Evolutionary conservation across 1,284 basidiomycete species (phyloP).

Genomic region (Peniophora sp.): DNA sequence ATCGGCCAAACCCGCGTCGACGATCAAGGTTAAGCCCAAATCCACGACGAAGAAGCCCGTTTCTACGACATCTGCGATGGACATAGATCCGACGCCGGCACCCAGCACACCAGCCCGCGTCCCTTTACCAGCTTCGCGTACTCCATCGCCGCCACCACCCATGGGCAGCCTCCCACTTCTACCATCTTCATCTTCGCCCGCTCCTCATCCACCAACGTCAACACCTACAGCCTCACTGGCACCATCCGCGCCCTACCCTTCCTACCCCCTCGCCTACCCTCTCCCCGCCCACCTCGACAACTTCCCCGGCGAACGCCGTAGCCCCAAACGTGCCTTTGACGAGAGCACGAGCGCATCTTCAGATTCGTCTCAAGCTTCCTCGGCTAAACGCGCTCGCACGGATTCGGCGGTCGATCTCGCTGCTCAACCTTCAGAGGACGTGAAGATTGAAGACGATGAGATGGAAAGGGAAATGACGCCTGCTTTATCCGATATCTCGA

Average conservation of each 20-base stretch:
- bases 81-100: background rate
- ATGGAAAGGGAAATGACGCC: slow-evolving; percentile 27
- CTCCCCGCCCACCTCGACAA: slow-evolving; percentile 36
- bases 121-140: slow-evolving; percentile 37
- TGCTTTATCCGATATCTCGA: slow-evolving; percentile 17
- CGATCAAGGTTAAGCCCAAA: slow-evolving; percentile 9
- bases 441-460: slow-evolving; percentile 25
- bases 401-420: slow-evolving; percentile 3
- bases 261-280: slow-evolving; percentile 24
- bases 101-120: slow-evolving; percentile 18
- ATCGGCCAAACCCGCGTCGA: slow-evolving; percentile 12
- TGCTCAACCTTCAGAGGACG: slow-evolving; percentile 26
- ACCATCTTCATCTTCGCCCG: slow-evolving; percentile 11
- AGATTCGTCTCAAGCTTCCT: slow-evolving; percentile 25
- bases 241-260: slow-evolving; percentile 15
- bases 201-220: slow-evolving; percentile 10
- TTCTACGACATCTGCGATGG: slow-evolving; percentile 1
- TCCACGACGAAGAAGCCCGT: background rate
- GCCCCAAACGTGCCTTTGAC: slow-evolving; percentile 64
- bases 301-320: slow-evolving; percentile 35
- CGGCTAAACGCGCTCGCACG: slow-evolving; percentile 28
- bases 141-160: slow-evolving; percentile 27
- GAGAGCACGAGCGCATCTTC: slow-evolving; percentile 43
- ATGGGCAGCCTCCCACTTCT: slow-evolving; percentile 11
- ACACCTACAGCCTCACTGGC: slow-evolving; percentile 10